These are phyloP conservation scores for Diaporthe sp. DNA, from an alignment of 2,329 filamentous ascomycete genomes.

Conservation along the genomic window DNA sequence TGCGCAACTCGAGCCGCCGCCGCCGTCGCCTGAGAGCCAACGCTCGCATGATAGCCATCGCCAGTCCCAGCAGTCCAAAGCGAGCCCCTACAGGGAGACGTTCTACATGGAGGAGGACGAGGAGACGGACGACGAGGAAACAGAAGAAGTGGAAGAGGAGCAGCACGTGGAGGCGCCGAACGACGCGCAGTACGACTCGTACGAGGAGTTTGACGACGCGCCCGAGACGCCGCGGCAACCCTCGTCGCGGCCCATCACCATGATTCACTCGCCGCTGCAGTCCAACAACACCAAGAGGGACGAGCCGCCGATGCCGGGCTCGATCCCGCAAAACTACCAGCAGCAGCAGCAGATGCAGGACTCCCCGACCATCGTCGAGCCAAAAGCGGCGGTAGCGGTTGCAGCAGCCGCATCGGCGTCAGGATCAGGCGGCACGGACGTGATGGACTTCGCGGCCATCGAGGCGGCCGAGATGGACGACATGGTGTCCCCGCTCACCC, in stretches of 20 bases:
- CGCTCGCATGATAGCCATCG: conserved; percentile 3
- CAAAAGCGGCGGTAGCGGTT: not conserved
- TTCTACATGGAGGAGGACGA: conserved; percentile 41
- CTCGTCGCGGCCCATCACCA: conserved; percentile 16
- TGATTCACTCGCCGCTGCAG: conserved; percentile 36
- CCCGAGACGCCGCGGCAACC: conserved; percentile 36
- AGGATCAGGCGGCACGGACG: conserved; percentile 5
- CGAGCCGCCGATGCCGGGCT: not conserved
- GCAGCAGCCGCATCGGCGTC: not conserved
- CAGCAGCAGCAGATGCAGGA: conserved; percentile 6
- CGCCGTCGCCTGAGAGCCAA: not conserved
- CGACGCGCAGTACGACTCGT: conserved; percentile 36
- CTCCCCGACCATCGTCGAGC: conserved; percentile 2
- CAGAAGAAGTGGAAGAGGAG: not conserved
- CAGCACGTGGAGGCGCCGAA: conserved; percentile 22
- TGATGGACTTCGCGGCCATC: conserved; percentile 39
- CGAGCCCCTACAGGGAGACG: conserved; percentile 38
- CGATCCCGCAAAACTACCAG: not conserved
- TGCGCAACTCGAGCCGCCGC: conserved; percentile 3
- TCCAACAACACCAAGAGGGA: not conserved
- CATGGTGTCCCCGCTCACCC: conserved; percentile 38
- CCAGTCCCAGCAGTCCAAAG: conserved; percentile 18
- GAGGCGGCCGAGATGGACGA: conserved; percentile 42
- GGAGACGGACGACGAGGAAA: conserved; percentile 37
- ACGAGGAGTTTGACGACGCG: conserved; percentile 35